These are phyloP conservation scores for Herpomyces periplanetae DNA, from an alignment of 2,329 filamentous ascomycete genomes.

Conservation along the genomic window DNA sequence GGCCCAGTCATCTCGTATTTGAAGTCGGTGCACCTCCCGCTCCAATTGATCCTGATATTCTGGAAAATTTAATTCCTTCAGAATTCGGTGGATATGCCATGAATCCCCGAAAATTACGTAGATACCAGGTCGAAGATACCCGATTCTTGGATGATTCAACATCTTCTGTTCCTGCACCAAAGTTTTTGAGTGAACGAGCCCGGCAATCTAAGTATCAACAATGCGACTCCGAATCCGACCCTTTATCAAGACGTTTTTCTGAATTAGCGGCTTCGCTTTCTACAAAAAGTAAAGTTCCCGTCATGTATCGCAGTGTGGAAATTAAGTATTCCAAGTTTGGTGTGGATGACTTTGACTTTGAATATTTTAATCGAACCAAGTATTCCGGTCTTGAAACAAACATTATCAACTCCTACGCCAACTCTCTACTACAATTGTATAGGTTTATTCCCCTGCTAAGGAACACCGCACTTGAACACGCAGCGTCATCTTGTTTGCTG, in stretches of 20 bases:
- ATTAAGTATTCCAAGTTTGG: slow-evolving; percentile 98
- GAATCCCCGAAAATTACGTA: slow-evolving; percentile 26
- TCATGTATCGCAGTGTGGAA: slow-evolving; percentile 69
- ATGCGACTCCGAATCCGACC: too few relatives aligned
- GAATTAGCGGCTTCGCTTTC: too few relatives aligned
- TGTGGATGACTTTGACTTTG: slow-evolving; percentile 96
- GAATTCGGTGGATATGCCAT: slow-evolving; percentile 42
- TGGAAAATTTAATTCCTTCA: slow-evolving; percentile 23
- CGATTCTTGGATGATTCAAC: slow-evolving; percentile 19
- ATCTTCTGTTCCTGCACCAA: slow-evolving; percentile 31
- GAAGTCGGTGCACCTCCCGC: slow-evolving; percentile 48
- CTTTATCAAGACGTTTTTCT: too few relatives aligned
- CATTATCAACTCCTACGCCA: slow-evolving; percentile 84
- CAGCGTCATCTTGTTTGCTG: slow-evolving; percentile 40
- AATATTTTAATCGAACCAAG: slow-evolving; percentile 68
- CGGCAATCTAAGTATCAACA: slow-evolving; percentile 16
- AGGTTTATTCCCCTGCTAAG: slow-evolving; percentile 59
- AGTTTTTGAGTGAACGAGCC: slow-evolving; percentile 76
- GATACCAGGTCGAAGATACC: slow-evolving; percentile 52
- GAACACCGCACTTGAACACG: slow-evolving; percentile 57
- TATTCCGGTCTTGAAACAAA: slow-evolving; percentile 84
- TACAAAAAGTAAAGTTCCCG: slow-evolving; percentile 38
- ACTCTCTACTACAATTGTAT: slow-evolving; percentile 57
- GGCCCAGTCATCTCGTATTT: slow-evolving; percentile 45
- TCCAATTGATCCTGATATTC: slow-evolving; percentile 27